Percentiles rank a stretch among this genome's conserved stretches.
These are phyloP conservation scores for Dothiorella sarmentorum DNA, from an alignment of 2,329 filamentous ascomycete species.

Conservation along the genomic window DNA sequence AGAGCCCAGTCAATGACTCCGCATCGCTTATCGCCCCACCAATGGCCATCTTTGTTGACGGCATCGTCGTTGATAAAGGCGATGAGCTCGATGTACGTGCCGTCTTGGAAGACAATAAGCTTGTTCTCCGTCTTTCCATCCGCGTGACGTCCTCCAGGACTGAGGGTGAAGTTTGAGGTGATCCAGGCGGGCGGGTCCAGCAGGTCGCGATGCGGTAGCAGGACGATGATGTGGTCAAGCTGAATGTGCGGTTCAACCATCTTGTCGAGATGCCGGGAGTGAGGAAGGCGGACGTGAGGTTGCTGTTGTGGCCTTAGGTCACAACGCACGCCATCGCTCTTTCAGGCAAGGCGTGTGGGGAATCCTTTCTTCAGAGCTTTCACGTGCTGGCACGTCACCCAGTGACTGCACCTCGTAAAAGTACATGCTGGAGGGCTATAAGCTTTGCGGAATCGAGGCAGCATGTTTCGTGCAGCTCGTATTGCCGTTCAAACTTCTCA, in stretches of 20 bases:
- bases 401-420: not conserved
- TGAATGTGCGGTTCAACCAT: slow-evolving; percentile 21
- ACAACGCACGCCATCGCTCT: not conserved
- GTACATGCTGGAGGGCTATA: not conserved
- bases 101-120: slow-evolving; percentile 60
- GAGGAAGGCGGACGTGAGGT: not conserved
- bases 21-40: slow-evolving; percentile 53
- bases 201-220: slow-evolving; percentile 54
- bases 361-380: not conserved
- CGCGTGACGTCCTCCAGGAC: slow-evolving; percentile 59
- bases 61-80: slow-evolving; percentile 53
- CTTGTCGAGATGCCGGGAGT: slow-evolving; percentile 12
- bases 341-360: slow-evolving; percentile 1
- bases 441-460: not conserved
- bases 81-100: slow-evolving; percentile 65
- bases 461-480: not conserved
- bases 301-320: not conserved
- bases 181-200: slow-evolving; percentile 50
- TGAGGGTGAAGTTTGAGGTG: slow-evolving; percentile 54
- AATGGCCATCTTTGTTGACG: slow-evolving; percentile 49
- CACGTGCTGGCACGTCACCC: not conserved
- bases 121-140: slow-evolving; percentile 60
- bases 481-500: not conserved
- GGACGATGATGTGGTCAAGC: slow-evolving; percentile 64
- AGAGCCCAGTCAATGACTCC: slow-evolving; percentile 62